Conservation (phyloP, 75 land plant species). For the Pinus tabuliformis region DNA sequence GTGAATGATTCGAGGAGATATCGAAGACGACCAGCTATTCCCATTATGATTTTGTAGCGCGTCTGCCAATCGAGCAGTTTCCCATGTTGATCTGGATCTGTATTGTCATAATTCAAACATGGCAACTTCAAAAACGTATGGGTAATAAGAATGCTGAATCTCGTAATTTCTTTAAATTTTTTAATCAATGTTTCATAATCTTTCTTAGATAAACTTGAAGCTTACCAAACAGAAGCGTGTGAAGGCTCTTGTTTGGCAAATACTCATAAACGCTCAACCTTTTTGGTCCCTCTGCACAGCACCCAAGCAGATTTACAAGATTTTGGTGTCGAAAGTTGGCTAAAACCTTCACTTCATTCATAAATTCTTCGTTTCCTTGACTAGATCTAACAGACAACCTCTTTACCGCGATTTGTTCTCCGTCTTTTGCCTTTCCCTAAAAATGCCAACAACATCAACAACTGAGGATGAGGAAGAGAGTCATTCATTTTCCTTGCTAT, state of each 20-base stretch:
- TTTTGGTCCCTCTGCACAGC: conserved; percentile 26
- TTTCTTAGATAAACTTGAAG: background rate
- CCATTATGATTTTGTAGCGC: background rate
- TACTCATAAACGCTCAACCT: conserved; percentile 37
- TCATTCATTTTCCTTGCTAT: no score
- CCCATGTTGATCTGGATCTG: background rate
- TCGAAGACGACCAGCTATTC: background rate
- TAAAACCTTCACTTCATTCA: conserved; percentile 24
- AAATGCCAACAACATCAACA: background rate
- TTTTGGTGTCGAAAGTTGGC: conserved; percentile 24
- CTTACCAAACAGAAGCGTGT: background rate
- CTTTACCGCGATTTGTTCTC: conserved; percentile 24
- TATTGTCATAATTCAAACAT: background rate
- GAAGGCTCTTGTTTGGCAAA: conserved; percentile 33
- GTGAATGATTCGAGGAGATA: background rate
- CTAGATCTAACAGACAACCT: conserved; percentile 15
- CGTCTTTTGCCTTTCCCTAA: conserved; percentile 26
- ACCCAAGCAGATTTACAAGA: conserved; percentile 32
- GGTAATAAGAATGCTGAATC: no score
- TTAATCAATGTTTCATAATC: background rate
- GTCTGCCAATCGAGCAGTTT: background rate
- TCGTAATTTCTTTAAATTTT: background rate
- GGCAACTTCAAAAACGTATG: no score
- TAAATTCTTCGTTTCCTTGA: conserved; percentile 29
- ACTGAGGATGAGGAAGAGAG: no score